A percentile compares a stretch with the other conserved stretches of the same genome.
These are phyloP conservation scores for Arthroderma sp. DNA, from an alignment of 2,329 filamentous ascomycete species.

Conservation along the genomic window DNA sequence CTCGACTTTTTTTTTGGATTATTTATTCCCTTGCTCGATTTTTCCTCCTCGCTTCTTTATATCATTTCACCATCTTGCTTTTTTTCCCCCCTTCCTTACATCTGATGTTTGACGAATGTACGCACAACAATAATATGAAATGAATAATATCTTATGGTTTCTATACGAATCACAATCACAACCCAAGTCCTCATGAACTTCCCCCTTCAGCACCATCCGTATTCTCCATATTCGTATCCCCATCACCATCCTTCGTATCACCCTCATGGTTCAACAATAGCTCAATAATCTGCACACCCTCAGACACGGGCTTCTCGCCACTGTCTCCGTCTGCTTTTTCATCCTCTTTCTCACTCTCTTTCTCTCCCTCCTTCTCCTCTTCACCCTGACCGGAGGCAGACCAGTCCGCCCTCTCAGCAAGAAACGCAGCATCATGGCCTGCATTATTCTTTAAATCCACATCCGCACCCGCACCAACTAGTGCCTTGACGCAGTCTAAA, in stretches of 20 bases:
- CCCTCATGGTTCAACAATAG: neutral
- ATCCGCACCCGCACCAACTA: constrained; percentile 65
- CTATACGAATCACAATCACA: no score
- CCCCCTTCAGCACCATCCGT: neutral
- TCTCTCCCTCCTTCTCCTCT: constrained; percentile 5
- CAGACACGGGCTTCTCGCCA: constrained; percentile 8
- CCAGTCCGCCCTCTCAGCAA: constrained; percentile 59
- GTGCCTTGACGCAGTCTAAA: constrained; percentile 60
- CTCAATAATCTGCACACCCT: neutral
- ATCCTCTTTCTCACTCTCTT: constrained; percentile 13
- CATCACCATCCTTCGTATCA: neutral
- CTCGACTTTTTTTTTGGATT: no score
- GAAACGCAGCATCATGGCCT: constrained; percentile 66
- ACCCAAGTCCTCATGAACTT: no score
- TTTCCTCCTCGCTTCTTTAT: no score
- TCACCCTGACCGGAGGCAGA: constrained; percentile 9
- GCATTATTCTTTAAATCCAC: constrained; percentile 67
- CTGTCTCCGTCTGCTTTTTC: constrained; percentile 14
- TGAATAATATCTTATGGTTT: no score
- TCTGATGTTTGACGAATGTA: no score
- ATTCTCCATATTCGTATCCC: constrained; percentile 2
- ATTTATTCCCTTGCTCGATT: no score
- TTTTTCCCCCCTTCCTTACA: no score
- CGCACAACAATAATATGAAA: no score
- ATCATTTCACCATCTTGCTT: no score